These are phyloP conservation scores for Suillus weaverae DNA, from an alignment of 768 basidiomycete species.

Conservation along the genomic window DNA sequence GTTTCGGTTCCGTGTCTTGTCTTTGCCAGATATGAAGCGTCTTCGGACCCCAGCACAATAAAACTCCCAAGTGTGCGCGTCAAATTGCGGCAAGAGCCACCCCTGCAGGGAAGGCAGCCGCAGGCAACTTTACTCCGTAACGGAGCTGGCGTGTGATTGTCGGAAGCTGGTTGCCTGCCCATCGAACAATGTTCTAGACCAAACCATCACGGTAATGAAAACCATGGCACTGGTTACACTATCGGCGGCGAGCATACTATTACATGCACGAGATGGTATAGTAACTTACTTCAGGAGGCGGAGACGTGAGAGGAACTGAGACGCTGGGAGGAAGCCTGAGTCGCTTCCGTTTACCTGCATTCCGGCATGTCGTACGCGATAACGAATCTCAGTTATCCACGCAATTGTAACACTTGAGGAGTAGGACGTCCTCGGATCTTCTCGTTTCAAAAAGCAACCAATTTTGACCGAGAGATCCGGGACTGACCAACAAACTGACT, in stretches of 20 bases:
- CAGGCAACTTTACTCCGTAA: background rate
- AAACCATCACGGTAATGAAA: background rate
- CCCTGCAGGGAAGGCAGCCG: background rate
- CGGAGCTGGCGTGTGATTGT: background rate
- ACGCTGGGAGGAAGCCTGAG: background rate
- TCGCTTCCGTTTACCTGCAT: background rate
- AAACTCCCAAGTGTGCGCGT: background rate
- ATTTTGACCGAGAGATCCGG: background rate
- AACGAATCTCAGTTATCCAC: background rate
- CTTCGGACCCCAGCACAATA: background rate
- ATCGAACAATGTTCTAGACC: background rate
- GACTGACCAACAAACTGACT: background rate
- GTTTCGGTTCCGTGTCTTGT: background rate
- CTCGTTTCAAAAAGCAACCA: background rate
- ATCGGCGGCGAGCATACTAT: background rate
- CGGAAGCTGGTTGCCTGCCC: background rate
- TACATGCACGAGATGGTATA: background rate
- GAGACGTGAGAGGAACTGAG: constrained; percentile 1
- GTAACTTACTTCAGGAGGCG: background rate
- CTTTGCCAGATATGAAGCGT: background rate
- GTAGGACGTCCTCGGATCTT: background rate
- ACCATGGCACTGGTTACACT: background rate
- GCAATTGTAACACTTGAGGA: background rate
- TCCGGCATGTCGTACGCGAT: constrained; percentile 2
- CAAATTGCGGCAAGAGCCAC: background rate